phyloP scores from a whole-genome alignment of 805 yeast genomes.

The Pichia exigua region DNA sequence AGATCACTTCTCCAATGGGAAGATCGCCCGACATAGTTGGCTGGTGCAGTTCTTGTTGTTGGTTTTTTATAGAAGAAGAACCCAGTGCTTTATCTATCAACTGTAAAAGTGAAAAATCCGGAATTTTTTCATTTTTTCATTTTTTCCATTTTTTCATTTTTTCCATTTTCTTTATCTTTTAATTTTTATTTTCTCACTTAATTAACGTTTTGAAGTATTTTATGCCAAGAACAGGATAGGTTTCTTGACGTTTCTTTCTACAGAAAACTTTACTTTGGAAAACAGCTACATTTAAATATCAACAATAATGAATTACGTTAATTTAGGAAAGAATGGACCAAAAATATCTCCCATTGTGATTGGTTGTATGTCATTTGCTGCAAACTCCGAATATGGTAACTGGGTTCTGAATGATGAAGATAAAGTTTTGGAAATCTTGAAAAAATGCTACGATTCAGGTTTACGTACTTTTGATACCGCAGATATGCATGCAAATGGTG shows the following conservation, averaged over 20 bases:
- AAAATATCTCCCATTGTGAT: slow-evolving; percentile 29
- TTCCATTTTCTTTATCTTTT: no score
- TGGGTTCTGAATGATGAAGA: slow-evolving; percentile 43
- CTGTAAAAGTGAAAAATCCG: no score
- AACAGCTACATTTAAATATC: no score
- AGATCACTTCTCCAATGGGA: slow-evolving; percentile 57
- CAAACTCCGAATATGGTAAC: slow-evolving; percentile 29
- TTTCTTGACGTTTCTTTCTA: no score
- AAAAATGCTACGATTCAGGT: slow-evolving; percentile 32
- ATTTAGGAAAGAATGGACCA: slow-evolving; percentile 30
- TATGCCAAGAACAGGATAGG: no score
- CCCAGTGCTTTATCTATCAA: no score
- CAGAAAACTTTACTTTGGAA: no score
- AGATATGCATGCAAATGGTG: slow-evolving; percentile 25
- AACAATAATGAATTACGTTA: slow-evolving; percentile 4
- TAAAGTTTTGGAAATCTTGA: slow-evolving; percentile 34
- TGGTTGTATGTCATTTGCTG: slow-evolving; percentile 33
- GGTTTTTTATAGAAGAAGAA: background rate
- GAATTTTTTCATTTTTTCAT: no score
- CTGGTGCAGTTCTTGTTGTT: background rate
- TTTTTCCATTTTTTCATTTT: no score
- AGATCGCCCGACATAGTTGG: background rate
- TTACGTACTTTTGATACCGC: slow-evolving; percentile 40
- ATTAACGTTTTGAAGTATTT: no score
- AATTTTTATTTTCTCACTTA: no score